Conservation (phyloP, 257 asterid species). For the Solanum virginianum region DNA sequence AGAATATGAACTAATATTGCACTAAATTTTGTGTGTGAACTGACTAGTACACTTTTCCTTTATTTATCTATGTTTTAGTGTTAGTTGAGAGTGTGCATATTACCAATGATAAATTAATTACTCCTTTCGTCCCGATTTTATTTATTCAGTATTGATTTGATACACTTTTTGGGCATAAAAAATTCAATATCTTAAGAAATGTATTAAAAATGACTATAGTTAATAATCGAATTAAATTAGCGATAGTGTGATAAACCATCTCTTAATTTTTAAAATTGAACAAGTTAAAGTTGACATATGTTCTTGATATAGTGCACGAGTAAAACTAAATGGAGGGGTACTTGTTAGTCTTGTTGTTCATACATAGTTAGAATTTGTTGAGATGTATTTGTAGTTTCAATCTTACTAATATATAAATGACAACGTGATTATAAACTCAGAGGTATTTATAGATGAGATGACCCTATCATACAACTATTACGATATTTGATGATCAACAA, state of each 20-base stretch:
- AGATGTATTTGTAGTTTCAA: not conserved
- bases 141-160: not conserved
- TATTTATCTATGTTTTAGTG: not conserved
- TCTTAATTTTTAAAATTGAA: not conserved
- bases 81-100: not conserved
- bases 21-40: not conserved
- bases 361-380: not conserved
- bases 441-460: not conserved
- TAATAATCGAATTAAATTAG: not conserved
- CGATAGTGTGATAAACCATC: not conserved
- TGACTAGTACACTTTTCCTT: not conserved
- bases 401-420: not conserved
- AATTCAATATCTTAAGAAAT: no score
- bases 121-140: slow-evolving; percentile 11
- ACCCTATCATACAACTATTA: not conserved
- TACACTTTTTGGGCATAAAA: not conserved
- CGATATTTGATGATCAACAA: not conserved
- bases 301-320: no score
- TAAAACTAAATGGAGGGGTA: not conserved
- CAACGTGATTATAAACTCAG: not conserved
- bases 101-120: not conserved
- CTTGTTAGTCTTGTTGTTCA: not conserved
- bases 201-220: no score
- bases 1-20: not conserved
- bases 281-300: not conserved